A percentile compares a stretch with the other conserved stretches of the same genome.
Evolutionary conservation across 2,329 filamentous ascomycete genomes (phyloP).

Genomic region (Fusarium denticulatum): DNA sequence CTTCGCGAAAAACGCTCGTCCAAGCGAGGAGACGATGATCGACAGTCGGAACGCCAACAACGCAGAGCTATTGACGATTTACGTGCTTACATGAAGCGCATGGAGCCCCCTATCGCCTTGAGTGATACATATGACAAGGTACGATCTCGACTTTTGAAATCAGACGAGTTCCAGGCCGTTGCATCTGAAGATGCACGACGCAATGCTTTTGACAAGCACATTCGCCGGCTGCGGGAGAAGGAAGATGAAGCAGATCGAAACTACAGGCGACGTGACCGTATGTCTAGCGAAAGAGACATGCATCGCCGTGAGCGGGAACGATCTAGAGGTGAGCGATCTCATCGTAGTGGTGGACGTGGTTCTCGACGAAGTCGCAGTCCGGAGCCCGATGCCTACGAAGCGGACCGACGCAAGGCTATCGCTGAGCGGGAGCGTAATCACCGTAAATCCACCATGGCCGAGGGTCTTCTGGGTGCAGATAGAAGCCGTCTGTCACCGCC

Average conservation of each 20-base stretch:
- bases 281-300: conserved; percentile 60
- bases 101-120: conserved; percentile 82
- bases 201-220: conserved; percentile 89
- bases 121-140: conserved; percentile 91
- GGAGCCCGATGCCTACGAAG: conserved; percentile 95
- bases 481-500: conserved; percentile 57
- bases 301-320: conserved; percentile 71
- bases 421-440: conserved; percentile 95
- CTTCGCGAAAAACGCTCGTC: conserved; percentile 87
- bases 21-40: conserved; percentile 83
- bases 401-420: conserved; percentile 91
- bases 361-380: conserved; percentile 81
- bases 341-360: conserved; percentile 66
- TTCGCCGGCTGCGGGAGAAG: conserved; percentile 90
- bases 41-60: conserved; percentile 84
- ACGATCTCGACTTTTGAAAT: conserved; percentile 79
- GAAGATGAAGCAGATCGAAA: conserved; percentile 82
- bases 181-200: conserved; percentile 84
- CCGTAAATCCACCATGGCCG: conserved; percentile 79
- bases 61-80: conserved; percentile 86
- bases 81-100: conserved; percentile 85
- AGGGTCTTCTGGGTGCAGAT: conserved; percentile 65
- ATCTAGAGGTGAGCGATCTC: conserved; percentile 69
- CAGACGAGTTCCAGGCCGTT: conserved; percentile 85
- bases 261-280: conserved; percentile 66